Percentiles rank a stretch among this genome's conserved stretches.
Conservation (phyloP, 192 early-diverging fungal genomes). For the Rhizophagus sp. region DNA sequence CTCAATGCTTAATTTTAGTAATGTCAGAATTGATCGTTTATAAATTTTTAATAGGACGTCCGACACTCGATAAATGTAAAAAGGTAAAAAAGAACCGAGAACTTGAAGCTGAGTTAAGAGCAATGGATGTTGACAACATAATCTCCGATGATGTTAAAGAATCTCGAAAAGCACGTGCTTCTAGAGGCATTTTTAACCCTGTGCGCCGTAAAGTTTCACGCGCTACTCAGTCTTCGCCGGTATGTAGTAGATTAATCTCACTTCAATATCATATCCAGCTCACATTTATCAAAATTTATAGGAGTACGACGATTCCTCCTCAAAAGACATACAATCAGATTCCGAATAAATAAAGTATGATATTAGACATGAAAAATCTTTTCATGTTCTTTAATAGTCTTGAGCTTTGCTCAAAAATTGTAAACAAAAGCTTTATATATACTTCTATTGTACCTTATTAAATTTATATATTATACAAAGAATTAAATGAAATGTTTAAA, state of each 20-base stretch:
- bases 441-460: too few species aligned
- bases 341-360: too few species aligned
- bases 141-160: slow-evolving; percentile 21
- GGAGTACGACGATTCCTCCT: not conserved
- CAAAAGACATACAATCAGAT: not conserved
- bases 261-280: not conserved
- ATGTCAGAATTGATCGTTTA: not conserved
- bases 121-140: slow-evolving; percentile 20
- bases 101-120: slow-evolving; percentile 22
- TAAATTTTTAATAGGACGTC: not conserved
- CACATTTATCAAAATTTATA: not conserved
- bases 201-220: not conserved
- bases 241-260: not conserved
- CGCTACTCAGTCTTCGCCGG: not conserved
- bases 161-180: slow-evolving; percentile 2
- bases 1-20: not conserved
- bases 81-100: not conserved
- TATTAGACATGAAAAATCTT: too few species aligned
- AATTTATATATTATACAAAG: too few species aligned
- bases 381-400: too few species aligned
- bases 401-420: too few species aligned
- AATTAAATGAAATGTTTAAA: too few species aligned
- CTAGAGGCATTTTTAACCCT: slow-evolving; percentile 16
- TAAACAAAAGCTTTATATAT: too few species aligned
- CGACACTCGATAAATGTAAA: slow-evolving; percentile 18